These are phyloP conservation scores for Lignosus rhinocerotis DNA, from an alignment of 1,284 basidiomycete species.

Conservation along the genomic window DNA sequence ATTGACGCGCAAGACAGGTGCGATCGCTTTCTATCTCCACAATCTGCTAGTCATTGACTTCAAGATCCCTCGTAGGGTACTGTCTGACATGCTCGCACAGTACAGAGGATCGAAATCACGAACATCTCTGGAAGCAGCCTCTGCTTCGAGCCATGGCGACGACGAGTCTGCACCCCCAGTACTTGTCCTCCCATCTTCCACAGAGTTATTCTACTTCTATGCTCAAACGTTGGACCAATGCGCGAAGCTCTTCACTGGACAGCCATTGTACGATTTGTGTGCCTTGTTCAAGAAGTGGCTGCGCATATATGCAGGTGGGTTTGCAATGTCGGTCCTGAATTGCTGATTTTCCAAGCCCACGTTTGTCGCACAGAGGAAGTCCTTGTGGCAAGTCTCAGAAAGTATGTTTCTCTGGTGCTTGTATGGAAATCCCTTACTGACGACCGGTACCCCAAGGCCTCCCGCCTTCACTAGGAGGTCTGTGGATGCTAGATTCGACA, in stretches of 20 bases:
- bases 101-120: conserved; percentile 71
- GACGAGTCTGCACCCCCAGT: conserved; percentile 54
- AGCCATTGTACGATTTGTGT: conserved; percentile 79
- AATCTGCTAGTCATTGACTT: background rate
- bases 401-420: conserved; percentile 37
- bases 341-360: background rate
- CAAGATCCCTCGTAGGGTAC: conserved; percentile 46
- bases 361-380: conserved; percentile 68
- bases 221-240: conserved; percentile 94
- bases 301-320: conserved; percentile 83
- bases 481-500: conserved; percentile 74
- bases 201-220: conserved; percentile 97
- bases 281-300: conserved; percentile 92
- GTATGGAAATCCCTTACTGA: background rate
- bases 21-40: conserved; percentile 22
- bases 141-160: conserved; percentile 40
- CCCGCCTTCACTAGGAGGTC: conserved; percentile 56
- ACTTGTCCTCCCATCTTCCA: conserved; percentile 88
- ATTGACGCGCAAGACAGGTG: conserved; percentile 96
- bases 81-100: conserved; percentile 80
- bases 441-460: conserved; percentile 32
- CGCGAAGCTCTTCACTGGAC: conserved; percentile 80
- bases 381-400: conserved; percentile 70
- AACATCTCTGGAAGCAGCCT: conserved; percentile 64
- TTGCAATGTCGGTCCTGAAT: background rate